Conservation (phyloP, 108 stramenopile species). For the Aureococcus anophagefferens region DNA sequence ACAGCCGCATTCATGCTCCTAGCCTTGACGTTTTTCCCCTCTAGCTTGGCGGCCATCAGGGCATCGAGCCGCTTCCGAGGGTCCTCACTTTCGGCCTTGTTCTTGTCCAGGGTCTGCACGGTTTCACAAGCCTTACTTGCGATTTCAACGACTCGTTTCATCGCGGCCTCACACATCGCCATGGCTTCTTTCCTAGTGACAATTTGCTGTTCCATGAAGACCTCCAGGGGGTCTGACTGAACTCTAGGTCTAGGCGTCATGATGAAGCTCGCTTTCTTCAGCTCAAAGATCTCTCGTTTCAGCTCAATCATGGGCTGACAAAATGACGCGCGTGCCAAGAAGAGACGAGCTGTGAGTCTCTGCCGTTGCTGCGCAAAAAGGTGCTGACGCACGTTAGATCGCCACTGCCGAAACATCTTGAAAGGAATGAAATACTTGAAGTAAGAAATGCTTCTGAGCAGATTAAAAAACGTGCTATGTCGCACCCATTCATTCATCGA, state of each 20-base stretch:
- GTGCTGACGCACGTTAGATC: slow-evolving; percentile 35
- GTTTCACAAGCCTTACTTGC: background rate
- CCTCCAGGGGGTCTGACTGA: too few relatives aligned
- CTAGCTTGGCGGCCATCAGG: background rate
- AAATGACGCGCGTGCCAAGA: slow-evolving; percentile 35
- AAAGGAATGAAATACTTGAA: slow-evolving; percentile 27
- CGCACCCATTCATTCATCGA: slow-evolving; percentile 50
- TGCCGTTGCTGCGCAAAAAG: slow-evolving; percentile 36
- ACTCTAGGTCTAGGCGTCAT: too few relatives aligned
- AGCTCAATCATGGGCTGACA: slow-evolving; percentile 32
- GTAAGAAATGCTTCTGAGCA: slow-evolving; percentile 42
- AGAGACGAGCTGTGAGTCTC: slow-evolving; percentile 25
- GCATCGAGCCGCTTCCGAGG: background rate
- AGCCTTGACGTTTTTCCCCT: background rate
- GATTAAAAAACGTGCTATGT: slow-evolving; percentile 45
- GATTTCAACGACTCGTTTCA: background rate
- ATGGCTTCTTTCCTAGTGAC: slow-evolving; percentile 20
- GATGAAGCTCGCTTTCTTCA: slow-evolving; percentile 28
- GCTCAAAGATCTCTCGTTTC: slow-evolving; percentile 10
- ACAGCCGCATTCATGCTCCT: slow-evolving; percentile 11
- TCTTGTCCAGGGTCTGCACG: background rate
- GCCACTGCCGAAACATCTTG: slow-evolving; percentile 43
- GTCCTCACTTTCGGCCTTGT: background rate
- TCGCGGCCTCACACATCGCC: background rate
- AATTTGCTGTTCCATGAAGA: slow-evolving; percentile 30